Percentiles rank a stretch among this genome's conserved stretches.
Conservation (phyloP, 2,329 filamentous ascomycete genomes). For the Xylaria arbuscula region DNA sequence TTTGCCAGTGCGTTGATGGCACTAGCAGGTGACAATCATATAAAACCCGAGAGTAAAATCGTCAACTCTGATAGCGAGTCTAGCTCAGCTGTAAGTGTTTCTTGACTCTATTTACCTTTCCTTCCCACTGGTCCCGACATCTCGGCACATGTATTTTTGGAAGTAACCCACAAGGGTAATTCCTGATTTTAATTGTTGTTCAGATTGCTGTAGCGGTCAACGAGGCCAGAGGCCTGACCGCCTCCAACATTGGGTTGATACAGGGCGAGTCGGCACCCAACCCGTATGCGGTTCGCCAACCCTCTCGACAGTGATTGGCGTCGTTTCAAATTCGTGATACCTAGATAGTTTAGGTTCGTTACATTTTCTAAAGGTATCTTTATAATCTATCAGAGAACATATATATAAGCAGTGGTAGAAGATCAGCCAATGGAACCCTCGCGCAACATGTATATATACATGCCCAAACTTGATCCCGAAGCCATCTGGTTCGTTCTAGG, state of each 20-base stretch:
- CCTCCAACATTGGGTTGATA: slow-evolving; percentile 38
- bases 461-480: no score
- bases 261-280: slow-evolving; percentile 49
- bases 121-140: no score
- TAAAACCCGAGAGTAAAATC: slow-evolving; percentile 51
- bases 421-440: no score
- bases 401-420: no score
- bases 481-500: no score
- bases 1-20: slow-evolving; percentile 51
- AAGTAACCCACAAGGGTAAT: no score
- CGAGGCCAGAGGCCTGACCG: slow-evolving; percentile 39
- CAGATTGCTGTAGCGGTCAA: slow-evolving; percentile 32
- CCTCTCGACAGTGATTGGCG: slow-evolving; percentile 38
- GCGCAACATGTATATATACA: no score
- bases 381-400: not conserved
- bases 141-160: no score
- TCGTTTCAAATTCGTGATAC: slow-evolving; percentile 59
- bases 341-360: slow-evolving; percentile 61
- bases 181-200: no score
- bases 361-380: slow-evolving; percentile 43
- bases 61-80: slow-evolving; percentile 30
- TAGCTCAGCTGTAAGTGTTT: slow-evolving; percentile 30
- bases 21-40: slow-evolving; percentile 51
- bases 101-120: no score
- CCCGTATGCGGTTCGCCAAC: slow-evolving; percentile 51